A percentile compares a stretch with the other conserved stretches of the same genome.
Conservation (phyloP, 2,329 filamentous ascomycete genomes). For the Aspergillus terreus region DNA sequence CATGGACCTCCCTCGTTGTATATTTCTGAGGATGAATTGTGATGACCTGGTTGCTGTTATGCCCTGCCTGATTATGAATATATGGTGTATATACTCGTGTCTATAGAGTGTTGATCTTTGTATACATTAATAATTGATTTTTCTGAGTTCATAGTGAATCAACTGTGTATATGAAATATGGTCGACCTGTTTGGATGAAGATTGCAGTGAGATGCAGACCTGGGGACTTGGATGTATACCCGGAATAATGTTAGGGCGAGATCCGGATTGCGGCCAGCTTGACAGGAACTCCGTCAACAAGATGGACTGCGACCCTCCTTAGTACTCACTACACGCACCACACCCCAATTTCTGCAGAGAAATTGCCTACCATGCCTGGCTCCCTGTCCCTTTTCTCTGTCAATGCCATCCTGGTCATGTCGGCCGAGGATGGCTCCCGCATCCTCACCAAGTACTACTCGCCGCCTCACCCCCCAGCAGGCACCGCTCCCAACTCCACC, state of each 20-base stretch:
- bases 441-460: constrained; percentile 94
- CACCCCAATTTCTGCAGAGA: background rate
- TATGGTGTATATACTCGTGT: constrained; percentile 14
- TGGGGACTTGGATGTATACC: constrained; percentile 6
- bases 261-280: constrained; percentile 22
- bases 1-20: constrained; percentile 4
- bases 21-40: constrained; percentile 6
- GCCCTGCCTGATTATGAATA: constrained; percentile 16
- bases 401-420: constrained; percentile 73
- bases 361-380: constrained; percentile 58
- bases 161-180: background rate
- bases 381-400: constrained; percentile 73
- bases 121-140: constrained; percentile 8
- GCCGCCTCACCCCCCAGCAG: constrained; percentile 64
- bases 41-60: constrained; percentile 10
- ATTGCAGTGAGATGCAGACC: no score
- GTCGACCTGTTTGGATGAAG: no score
- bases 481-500: constrained; percentile 51
- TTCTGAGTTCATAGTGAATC: constrained; percentile 2
- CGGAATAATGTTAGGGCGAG: constrained; percentile 23
- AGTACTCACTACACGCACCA: constrained; percentile 1
- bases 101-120: constrained; percentile 13
- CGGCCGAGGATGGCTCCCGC: constrained; percentile 81
- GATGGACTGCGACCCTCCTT: background rate
- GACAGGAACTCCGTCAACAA: constrained; percentile 17